Evolutionary conservation across 768 basidiomycete genomes (phyloP).

Genomic region (Postia placenta): DNA sequence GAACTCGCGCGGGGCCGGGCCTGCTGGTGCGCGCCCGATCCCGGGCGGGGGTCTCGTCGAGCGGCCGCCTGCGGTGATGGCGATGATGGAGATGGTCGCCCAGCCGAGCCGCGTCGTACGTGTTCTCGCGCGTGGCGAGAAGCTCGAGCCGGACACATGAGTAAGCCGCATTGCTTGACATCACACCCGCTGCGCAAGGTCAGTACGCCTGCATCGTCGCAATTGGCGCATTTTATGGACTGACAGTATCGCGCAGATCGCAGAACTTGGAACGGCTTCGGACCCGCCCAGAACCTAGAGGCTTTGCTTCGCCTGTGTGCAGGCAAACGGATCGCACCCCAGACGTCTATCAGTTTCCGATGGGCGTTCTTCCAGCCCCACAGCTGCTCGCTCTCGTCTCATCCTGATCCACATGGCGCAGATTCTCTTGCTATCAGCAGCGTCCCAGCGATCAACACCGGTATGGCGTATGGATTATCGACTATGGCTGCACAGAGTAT

Average conservation of each 20-base stretch:
- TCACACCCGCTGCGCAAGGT: neutral
- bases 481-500: neutral
- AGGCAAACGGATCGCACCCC: neutral
- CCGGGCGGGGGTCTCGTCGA: conserved; percentile 50
- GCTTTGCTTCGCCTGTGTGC: neutral
- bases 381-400: no score
- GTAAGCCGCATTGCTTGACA: neutral
- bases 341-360: no score
- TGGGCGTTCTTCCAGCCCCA: no score
- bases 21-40: conserved; percentile 9
- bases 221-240: neutral
- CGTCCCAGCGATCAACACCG: neutral
- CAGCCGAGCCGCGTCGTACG: conserved; percentile 73
- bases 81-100: conserved; percentile 75
- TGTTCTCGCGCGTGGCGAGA: conserved; percentile 80
- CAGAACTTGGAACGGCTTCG: neutral
- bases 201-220: neutral
- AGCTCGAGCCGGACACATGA: conserved; percentile 47
- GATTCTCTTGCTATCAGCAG: neutral
- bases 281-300: neutral
- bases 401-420: no score
- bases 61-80: conserved; percentile 69
- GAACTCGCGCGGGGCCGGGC: conserved; percentile 15
- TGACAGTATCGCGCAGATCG: neutral
- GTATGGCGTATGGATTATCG: neutral